Base-by-base conservation (phyloP, 345 rosid genomes). In the Streptanthus diversifolius region DNA sequence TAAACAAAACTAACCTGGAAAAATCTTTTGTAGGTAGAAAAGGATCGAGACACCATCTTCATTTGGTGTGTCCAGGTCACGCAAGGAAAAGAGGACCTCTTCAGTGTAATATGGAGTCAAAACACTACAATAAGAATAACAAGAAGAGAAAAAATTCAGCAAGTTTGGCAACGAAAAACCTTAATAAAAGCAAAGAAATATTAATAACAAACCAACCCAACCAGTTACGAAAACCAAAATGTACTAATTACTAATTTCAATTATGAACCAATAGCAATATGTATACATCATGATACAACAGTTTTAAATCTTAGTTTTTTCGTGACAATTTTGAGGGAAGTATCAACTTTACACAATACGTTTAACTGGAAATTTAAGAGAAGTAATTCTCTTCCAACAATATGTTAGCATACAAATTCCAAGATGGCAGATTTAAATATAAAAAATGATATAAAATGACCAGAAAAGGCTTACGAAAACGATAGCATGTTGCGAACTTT, bases 401-500 rank as follows among this genome's bases (percentile, higher is more conserved):
- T 32, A 44, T 44, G 24, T 44, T 33, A 44, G 32, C 35, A 45
- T 36, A 25, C 14, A 65, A 52, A 66, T 58, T 57, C 22, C 7
- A 3, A 53, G 40, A 12, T 56, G 54, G 29, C 39, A 45, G 15
- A 57, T 39, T 56, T 19, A 52, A 53, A 68, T 52, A 2, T 12
- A 15, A 25, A n/a, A 55, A 37, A 52, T 27, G 56, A 22, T 51
- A 49, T 12, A 51, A 47, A 41, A 56, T 8, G 36, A 48, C 9
- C 19, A 43, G 78, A 64, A 70, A 78, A n/a, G 71, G 39, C 98
- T 86, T 88, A 95, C 99, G 99, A 92, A 85, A 95, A 95, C 39
- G 98, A 87, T 81, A 95, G 92, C 99, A 95, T 92, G 64, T 95
- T 90, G 85, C 98, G 98, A 77, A 95, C 99, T 92, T 90, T 90